Evolutionary conservation across 2,329 filamentous ascomycete genomes (phyloP), one percentile per base, ranked within the genome.

Genomic region (Pseudogymnoascus sp.): DNA sequence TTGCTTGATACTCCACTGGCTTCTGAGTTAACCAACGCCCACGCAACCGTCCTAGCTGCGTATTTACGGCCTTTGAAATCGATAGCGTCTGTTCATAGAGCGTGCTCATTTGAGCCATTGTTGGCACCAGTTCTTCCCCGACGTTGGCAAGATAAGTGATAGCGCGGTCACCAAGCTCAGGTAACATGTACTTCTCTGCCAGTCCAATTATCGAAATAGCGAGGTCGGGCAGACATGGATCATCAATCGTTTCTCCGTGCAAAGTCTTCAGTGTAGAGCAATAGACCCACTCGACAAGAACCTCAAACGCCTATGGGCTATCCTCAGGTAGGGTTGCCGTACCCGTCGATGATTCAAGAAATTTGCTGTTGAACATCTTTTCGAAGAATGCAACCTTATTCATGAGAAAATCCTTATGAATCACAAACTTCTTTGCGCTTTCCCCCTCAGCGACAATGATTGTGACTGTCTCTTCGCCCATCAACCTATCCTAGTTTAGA

Each of bases 241-340:
- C 10, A 21, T 10, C 2, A 12, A 2, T 21, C 2, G 0, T 3
- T 6, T 5, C 1, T 23, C 6, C 6, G 4, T 31, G 23, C 2
- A 52, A 14, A 6, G 45, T 2, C 0, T 52, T 52, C n/a, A 52
- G 0, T 1, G 45, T 31, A 12, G 45, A 55, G 8, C 45, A 12
- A 4, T 69, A 69, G 26, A 68, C 10, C 61, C 62, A 68, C 26
- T 62, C 43, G 8, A 63, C 4, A 21, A 68, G 59, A 12, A 66
- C 45, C 5, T 59, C 59, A 45, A 68, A 67, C 6, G 60, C 59
- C 7, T 19, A 59, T 2, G 63, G 38, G 23, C 58, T 37, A 16
- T 67, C 65, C n/a, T 68, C 60, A 3, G 63, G 64, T 11, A 68
- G 61, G 1, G 39, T 43, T 1, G 52, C 66, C 12, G 6, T 8